Evolutionary conservation across 345 rosid genomes (phyloP).

Genomic region (Excoecaria cochinchinensis): DNA sequence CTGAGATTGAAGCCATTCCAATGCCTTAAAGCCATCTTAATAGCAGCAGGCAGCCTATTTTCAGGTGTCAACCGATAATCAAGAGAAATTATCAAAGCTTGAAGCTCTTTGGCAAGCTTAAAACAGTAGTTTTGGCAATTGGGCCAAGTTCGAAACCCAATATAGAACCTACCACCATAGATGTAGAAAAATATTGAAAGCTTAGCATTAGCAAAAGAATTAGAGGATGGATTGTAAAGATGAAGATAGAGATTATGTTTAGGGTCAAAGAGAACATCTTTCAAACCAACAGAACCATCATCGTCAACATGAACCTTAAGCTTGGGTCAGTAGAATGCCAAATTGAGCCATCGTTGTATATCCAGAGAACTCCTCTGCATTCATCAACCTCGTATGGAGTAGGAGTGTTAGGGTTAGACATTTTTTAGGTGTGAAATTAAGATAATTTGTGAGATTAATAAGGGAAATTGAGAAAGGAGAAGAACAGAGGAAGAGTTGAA

Average conservation of each 20-base stretch:
- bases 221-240: constrained; percentile 45
- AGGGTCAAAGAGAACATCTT: constrained; percentile 46
- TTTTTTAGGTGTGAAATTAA: too few species aligned
- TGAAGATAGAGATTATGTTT: constrained; percentile 39
- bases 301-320: constrained; percentile 45
- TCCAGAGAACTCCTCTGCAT: constrained; percentile 60
- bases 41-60: constrained; percentile 53
- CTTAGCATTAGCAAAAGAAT: constrained; percentile 7
- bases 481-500: too few species aligned
- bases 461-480: too few species aligned
- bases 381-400: constrained; percentile 44
- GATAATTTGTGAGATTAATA: too few species aligned
- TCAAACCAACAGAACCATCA: constrained; percentile 59
- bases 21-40: constrained; percentile 45
- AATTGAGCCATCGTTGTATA: constrained; percentile 58
- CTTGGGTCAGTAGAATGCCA: constrained; percentile 54
- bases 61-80: constrained; percentile 65
- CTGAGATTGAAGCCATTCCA: constrained; percentile 56
- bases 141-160: constrained; percentile 61
- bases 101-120: constrained; percentile 41
- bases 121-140: constrained; percentile 56
- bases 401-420: constrained; percentile 1
- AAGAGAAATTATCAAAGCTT: constrained; percentile 45
- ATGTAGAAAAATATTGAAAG: constrained; percentile 43
- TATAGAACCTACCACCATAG: constrained; percentile 67